Percentiles rank a stretch among this genome's conserved stretches.
Conservation (phyloP, 306 rosid species). For the Sophora flavescens region DNA sequence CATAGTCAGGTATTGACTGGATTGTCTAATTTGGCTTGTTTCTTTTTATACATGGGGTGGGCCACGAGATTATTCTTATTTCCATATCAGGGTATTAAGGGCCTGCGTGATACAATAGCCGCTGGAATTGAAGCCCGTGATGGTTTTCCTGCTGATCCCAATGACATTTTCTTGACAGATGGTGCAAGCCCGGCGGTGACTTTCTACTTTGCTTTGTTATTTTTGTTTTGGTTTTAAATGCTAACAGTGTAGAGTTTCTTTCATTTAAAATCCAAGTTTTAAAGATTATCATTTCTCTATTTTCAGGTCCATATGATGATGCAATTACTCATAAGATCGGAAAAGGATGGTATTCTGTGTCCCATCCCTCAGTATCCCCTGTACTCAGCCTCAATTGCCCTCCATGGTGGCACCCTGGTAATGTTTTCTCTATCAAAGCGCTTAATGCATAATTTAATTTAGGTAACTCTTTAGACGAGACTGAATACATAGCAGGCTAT, state of each 20-base stretch:
- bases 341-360: constrained; percentile 84
- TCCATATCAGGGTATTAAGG: constrained; percentile 77
- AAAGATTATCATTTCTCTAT: constrained; percentile 31
- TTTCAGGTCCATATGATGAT: constrained; percentile 89
- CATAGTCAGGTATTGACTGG: constrained; percentile 80
- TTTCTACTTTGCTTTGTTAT: constrained; percentile 6
- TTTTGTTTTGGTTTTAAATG: constrained; percentile 15
- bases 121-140: constrained; percentile 89
- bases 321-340: constrained; percentile 81
- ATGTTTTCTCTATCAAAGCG: constrained; percentile 17
- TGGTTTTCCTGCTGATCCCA: constrained; percentile 79
- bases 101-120: constrained; percentile 84
- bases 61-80: constrained; percentile 34
- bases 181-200: constrained; percentile 95
- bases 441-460: constrained; percentile 17
- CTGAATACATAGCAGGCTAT: constrained; percentile 14
- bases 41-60: neutral
- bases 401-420: constrained; percentile 92
- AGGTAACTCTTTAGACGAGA: constrained; percentile 9
- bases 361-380: constrained; percentile 96
- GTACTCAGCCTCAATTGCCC: constrained; percentile 93
- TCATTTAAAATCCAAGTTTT: neutral
- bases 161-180: constrained; percentile 87
- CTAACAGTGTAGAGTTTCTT: neutral
- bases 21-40: constrained; percentile 20